Evolutionary conservation across 176 grass and related monocot species (phyloP), one percentile per base, ranked within the genome.

Genomic region (Triticum aestivum): DNA sequence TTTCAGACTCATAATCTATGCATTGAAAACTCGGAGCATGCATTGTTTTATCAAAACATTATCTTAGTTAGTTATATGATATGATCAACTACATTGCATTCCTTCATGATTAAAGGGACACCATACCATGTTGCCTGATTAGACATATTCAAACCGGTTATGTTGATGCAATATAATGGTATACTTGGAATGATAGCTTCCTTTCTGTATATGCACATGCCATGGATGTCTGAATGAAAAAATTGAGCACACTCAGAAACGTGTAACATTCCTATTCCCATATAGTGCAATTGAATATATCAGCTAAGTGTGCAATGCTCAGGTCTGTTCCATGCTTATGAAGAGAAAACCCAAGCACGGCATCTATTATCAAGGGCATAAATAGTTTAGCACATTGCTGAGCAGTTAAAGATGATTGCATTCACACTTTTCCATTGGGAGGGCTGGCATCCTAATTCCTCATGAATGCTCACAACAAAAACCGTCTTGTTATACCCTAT

Each of bases 101-200:
- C 3, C n/a, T 17, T 59, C 32, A 77, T 17, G 15, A 82, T 52
- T 24, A 63, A 45, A 15, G 3, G 63, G 17, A 24, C 26, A 73
- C 20, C 52, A 66, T 26, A 65, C 11, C 29, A 66, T 45, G 21
- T 63, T 66, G 14, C 65, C 65, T 83, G 75, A 79, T 51, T 47
- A 73, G 24, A 30, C 24, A 52, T 29, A 83, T 49, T 71, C 18
- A 34, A 79, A 66, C 59, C 75, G 69, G 29, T 79, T 90, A 82
- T 69, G 34, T 39, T 77, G 33, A 34, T 67, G 35, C 47, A 35
- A 15, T 21, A 86, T 58, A 52, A 39, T 59, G 39, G 6, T 69
- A 45, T 26, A 80, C 27, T 80, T 76, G 35, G 37, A 84, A 68
- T 67, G 11, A 29, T 87, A 87, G 63, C 51, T 84, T 75, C 18